Evolutionary conservation across 352 stramenopile species (phyloP), one percentile per base, ranked within the genome.

Genomic region (Pythium dissimile): DNA sequence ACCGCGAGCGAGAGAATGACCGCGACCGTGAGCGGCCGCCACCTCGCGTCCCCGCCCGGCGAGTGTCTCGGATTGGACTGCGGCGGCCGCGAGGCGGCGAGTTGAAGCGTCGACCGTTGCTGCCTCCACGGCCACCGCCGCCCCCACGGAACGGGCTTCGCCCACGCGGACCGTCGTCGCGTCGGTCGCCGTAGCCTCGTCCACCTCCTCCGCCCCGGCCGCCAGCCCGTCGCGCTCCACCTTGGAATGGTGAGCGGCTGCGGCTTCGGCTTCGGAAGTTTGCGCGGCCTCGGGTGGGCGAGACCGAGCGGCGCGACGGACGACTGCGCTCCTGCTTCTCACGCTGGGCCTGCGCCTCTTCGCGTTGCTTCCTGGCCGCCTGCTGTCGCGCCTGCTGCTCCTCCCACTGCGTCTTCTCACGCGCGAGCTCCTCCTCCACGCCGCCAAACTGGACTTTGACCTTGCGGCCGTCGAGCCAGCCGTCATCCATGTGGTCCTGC

Each of bases 391-490:
- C 27, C 21, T 58, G 47, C 39, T 58, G 35, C 38, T 64, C 48
- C 9, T 58, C 41, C 32, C 39, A 47, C 28, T 48, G n/a, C 42
- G 54, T 39, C 38, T 66, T 39, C 45, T 64, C 42, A 6, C 35
- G 38, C 50, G 44, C 53, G 31, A 43, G 37, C 48, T 56, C 56
- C 6, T 62, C 23, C 21, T 52, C 54, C 18, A 60, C 34, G 20
- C 50, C 23, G 31, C 47, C 59, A 13, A 58, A 57, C 13, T 74
- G 56, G 42, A 95, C 85, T 54, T 73, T 74, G 39, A 95, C 56
- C 52, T 87, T 88, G 55, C 75, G 86, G 24, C 84, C 85, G 56
- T 95, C 85, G 43, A 95, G 66, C 82, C 84, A 92, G 16, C 85
- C 85, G 51, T 95, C 80, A 59, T 95, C 69, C 80, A 95, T 88